phyloP scores from a whole-genome alignment of 306 rosid genomes.

The Vigna hirtella region DNA sequence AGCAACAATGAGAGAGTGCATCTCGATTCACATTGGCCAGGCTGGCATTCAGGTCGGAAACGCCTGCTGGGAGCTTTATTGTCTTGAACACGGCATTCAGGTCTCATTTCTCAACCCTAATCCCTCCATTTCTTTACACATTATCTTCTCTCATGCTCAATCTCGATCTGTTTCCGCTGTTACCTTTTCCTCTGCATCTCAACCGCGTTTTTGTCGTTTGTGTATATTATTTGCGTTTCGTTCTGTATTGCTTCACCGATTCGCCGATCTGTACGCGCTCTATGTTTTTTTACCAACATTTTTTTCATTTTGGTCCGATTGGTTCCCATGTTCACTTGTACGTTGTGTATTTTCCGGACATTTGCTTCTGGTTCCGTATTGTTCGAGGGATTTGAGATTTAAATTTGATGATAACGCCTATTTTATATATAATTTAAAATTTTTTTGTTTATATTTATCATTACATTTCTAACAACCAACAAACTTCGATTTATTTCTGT shows the following conservation, averaged over 20 bases:
- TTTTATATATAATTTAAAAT: not conserved
- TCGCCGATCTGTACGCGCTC: not conserved
- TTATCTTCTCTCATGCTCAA: not conserved
- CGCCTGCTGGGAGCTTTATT: conserved; percentile 71
- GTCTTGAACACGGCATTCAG: conserved; percentile 70
- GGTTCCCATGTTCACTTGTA: not conserved
- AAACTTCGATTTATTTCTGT: not conserved
- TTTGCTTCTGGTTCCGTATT: not conserved
- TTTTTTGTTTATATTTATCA: not conserved
- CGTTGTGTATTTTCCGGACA: not conserved
- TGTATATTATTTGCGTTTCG: not conserved
- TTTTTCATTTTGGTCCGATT: not conserved
- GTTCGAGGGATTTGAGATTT: not conserved
- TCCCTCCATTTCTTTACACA: not conserved
- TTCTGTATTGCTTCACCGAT: not conserved
- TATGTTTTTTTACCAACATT: not conserved
- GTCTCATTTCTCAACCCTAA: conserved; percentile 33
- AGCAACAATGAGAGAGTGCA: conserved; percentile 53
- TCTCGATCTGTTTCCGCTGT: not conserved
- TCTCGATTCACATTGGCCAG: conserved; percentile 75
- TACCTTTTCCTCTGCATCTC: not conserved
- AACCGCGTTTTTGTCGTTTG: not conserved
- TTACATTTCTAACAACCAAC: not conserved
- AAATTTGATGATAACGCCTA: not conserved
- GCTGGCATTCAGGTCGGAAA: conserved; percentile 78